A percentile compares a stretch with the other conserved stretches of the same genome.
phyloP scores from a whole-genome alignment of 345 rosid species.

The Hypericum androsaemum region DNA sequence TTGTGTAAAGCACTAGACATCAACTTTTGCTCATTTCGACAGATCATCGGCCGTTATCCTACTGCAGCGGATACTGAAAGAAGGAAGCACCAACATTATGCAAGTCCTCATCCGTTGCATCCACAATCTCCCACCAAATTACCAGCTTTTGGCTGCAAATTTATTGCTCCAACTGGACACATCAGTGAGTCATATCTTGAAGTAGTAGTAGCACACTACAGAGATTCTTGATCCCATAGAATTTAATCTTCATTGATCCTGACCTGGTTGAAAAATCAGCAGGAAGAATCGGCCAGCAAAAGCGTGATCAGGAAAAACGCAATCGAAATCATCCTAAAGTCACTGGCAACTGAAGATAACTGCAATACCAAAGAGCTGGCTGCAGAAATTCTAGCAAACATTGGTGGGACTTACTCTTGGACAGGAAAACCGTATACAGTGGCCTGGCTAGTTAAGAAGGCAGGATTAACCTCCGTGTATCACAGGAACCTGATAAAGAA shows the following conservation, averaged over 20 bases:
- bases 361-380: conserved; percentile 40
- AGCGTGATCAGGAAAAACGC: conserved; percentile 43
- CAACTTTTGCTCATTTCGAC: conserved; percentile 10
- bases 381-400: conserved; percentile 53
- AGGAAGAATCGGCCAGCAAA: conserved; percentile 48
- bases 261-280: conserved; percentile 12
- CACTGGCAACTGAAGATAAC: conserved; percentile 37
- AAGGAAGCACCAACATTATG: conserved; percentile 41
- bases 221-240: neutral
- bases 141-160: conserved; percentile 61
- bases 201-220: no score
- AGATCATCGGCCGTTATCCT: conserved; percentile 60
- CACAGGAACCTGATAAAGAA: conserved; percentile 72
- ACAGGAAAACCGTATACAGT: conserved; percentile 74
- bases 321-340: conserved; percentile 41
- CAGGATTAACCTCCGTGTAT: conserved; percentile 48
- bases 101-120: conserved; percentile 34
- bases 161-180: conserved; percentile 60
- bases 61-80: conserved; percentile 50
- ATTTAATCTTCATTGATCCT: neutral
- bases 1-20: neutral
- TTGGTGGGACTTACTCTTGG: conserved; percentile 90
- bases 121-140: conserved; percentile 38
- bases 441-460: conserved; percentile 81
- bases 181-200: conserved; percentile 30